Evolutionary conservation across 768 basidiomycete species (phyloP), one percentile per base, ranked within the genome.

Genomic region (Pleurotus pulmonarius): DNA sequence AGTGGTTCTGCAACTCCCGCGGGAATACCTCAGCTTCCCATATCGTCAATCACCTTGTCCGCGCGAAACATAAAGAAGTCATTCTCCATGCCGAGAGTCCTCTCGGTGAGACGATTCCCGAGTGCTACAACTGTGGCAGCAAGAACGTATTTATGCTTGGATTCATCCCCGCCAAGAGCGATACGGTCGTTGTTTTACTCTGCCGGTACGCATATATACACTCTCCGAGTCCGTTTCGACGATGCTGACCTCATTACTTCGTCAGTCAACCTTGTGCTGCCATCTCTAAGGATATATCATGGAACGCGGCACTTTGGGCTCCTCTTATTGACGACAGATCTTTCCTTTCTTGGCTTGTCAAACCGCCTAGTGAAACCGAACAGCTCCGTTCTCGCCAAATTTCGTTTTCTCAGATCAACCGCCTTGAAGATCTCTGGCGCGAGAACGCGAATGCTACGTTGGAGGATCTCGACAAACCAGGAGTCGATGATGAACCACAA

Each of bases 61-160:
- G 96, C 66, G 95, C 97, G 26, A 98, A 98, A 74, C 97, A 99
- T 76, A 98, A 98, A 75, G 97, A 99, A 68, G 96, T 99, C 59
- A 92, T 96, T 59, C 75, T 99, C 26, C 97, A 99, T 66, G 89
- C 91, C 49, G 96, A 98, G 64, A 90, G 90, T 57, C 93, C 96
- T 2, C 79, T 99, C 3, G 97, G 97, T 1, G 97, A 98, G 73
- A 98, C 97, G 1, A 91, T 92, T 0, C 97, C 97, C 0, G 97
- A 99, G 74, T 99, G 97, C 70, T 99, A 99, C 78, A 95, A 94
- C 66, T 99, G 97, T 67, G 97, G 97, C 13, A 95, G 92, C 77
- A 98, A 97, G 75, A 99, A 99, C 66, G 97, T 98, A 11, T 99
- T 99, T 67, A 94, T 98, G 91, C 83, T 99, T 15, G 97, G 97